Evolutionary conservation across 495 filamentous ascomycete species (phyloP).

Genomic region (Daldinia decipiens): DNA sequence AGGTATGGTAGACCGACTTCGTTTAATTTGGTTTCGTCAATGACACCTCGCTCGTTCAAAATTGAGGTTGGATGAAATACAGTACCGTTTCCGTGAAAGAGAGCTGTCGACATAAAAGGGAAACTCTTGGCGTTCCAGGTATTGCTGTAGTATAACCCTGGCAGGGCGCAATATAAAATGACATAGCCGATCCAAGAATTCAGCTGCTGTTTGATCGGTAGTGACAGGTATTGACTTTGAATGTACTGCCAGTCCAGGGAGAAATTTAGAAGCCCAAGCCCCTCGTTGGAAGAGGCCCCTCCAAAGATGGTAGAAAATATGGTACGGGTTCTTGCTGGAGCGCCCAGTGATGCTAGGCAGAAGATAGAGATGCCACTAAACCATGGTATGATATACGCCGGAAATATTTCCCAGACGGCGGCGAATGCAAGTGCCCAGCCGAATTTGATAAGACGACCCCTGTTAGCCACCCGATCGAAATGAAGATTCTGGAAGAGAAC

Average conservation of each 20-base stretch:
- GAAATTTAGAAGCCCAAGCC: conserved; percentile 59
- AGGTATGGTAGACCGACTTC: conserved; percentile 30
- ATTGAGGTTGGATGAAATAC: conserved; percentile 26
- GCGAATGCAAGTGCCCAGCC: conserved; percentile 53
- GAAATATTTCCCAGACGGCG: conserved; percentile 64
- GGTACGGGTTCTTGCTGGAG: conserved; percentile 22
- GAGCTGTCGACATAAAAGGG: conserved; percentile 58
- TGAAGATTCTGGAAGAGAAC: conserved; percentile 57
- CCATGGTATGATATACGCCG: conserved; percentile 64
- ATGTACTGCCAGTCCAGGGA: conserved; percentile 70
- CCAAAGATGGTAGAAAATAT: conserved; percentile 70
- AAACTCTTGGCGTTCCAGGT: conserved; percentile 60
- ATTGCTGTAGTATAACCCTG: conserved; percentile 61
- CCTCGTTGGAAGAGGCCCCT: conserved; percentile 63
- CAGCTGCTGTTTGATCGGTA: conserved; percentile 49
- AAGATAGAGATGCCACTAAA: conserved; percentile 66
- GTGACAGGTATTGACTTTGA: conserved; percentile 37
- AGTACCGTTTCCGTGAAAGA: conserved; percentile 22
- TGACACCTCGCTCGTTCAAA: conserved; percentile 22
- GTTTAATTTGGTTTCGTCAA: conserved; percentile 19
- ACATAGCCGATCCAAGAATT: conserved; percentile 59
- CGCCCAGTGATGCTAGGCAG: conserved; percentile 63
- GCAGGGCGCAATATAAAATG: conserved; percentile 55
- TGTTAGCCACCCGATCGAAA: conserved; percentile 50
- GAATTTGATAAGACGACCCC: conserved; percentile 54